Conservation (phyloP, 345 rosid species). For the Boechera retrofracta region DNA sequence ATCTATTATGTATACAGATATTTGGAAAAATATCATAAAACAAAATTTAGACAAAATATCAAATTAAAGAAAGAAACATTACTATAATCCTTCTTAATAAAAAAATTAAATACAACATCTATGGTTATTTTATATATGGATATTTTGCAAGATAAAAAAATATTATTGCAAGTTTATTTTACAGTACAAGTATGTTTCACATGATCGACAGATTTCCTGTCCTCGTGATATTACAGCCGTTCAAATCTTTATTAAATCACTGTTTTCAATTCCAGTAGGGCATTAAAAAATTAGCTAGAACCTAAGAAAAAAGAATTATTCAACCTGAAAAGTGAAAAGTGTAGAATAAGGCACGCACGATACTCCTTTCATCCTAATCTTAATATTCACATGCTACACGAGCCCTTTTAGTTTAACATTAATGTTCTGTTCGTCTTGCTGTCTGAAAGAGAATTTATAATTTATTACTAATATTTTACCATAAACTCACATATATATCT, state of each 20-base stretch:
- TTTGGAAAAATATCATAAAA: background rate
- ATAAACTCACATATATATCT: slow-evolving; percentile 11
- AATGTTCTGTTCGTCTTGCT: slow-evolving; percentile 20
- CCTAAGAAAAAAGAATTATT: background rate
- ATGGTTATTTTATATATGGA: background rate
- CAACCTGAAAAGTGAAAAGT: slow-evolving; percentile 37
- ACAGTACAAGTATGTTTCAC: too few species aligned
- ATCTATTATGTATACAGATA: background rate
- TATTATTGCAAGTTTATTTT: background rate
- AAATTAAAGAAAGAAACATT: background rate
- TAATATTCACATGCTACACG: slow-evolving; percentile 40
- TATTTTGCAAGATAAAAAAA: background rate
- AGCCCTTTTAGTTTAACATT: slow-evolving; percentile 17
- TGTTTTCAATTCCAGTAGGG: background rate
- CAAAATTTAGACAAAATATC: background rate
- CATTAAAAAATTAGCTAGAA: background rate
- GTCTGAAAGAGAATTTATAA: slow-evolving; percentile 33
- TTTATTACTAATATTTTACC: slow-evolving; percentile 16
- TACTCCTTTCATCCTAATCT: background rate
- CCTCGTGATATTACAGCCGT: background rate
- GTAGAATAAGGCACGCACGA: slow-evolving; percentile 32
- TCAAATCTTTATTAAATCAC: slow-evolving; percentile 18
- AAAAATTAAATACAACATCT: background rate
- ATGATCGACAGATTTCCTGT: background rate
- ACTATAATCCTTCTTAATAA: background rate